phyloP scores from a whole-genome alignment of 371 early-diverging fungal species.

The Syncephalastrum contaminatum region DNA sequence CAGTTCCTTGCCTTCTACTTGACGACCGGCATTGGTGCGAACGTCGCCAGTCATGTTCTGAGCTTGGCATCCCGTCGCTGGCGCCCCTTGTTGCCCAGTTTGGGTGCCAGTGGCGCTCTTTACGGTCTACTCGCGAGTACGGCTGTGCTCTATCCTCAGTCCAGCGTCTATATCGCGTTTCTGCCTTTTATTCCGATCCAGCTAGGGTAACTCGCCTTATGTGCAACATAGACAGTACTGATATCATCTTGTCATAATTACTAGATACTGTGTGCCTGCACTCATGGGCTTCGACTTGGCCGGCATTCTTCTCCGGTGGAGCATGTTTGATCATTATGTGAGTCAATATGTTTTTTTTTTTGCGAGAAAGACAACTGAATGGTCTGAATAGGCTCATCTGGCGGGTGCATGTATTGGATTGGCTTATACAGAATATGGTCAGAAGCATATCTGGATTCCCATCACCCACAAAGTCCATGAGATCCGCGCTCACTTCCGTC shows the following conservation, averaged over 20 bases:
- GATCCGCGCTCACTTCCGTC: constrained; percentile 6
- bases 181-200: constrained; percentile 72
- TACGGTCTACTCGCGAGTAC: constrained; percentile 64
- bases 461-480: constrained; percentile 32
- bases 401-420: constrained; percentile 62
- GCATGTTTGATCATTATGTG: constrained; percentile 68
- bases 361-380: neutral
- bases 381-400: constrained; percentile 57
- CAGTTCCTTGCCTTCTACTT: constrained; percentile 81
- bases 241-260: neutral
- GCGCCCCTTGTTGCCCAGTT: constrained; percentile 55
- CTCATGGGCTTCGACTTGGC: constrained; percentile 63
- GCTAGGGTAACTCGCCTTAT: constrained; percentile 37
- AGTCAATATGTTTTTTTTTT: constrained; percentile 23
- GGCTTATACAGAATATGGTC: constrained; percentile 50
- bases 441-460: constrained; percentile 49
- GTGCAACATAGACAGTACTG: neutral
- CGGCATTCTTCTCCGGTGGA: constrained; percentile 61
- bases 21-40: constrained; percentile 60
- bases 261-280: constrained; percentile 49
- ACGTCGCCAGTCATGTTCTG: constrained; percentile 61
- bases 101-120: constrained; percentile 83
- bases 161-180: constrained; percentile 66
- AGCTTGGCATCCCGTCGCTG: constrained; percentile 46
- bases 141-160: constrained; percentile 60